Percentiles rank a stretch among this genome's conserved stretches.
Evolutionary conservation across 2,329 filamentous ascomycete species (phyloP).

Genomic region (Septoria linicola): DNA sequence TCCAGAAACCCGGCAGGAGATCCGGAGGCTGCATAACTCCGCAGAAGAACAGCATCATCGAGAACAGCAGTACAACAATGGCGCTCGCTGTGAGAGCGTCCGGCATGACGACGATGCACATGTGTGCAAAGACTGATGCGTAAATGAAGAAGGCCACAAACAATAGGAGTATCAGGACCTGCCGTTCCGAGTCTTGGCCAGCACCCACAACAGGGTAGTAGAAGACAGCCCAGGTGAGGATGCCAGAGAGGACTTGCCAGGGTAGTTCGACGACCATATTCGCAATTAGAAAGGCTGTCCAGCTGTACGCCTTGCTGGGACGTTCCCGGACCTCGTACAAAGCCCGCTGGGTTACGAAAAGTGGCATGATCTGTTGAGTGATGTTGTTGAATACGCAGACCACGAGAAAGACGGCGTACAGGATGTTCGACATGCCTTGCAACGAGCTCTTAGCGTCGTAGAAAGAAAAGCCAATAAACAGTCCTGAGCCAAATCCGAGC

Average conservation of each 20-base stretch:
- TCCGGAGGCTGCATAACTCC: slow-evolving; percentile 64
- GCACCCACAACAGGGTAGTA: slow-evolving; percentile 60
- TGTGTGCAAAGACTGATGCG: slow-evolving; percentile 70
- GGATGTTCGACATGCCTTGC: slow-evolving; percentile 47
- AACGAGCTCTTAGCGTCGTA: slow-evolving; percentile 38
- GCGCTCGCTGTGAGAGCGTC: slow-evolving; percentile 71
- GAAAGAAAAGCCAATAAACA: slow-evolving; percentile 51
- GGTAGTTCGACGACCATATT: slow-evolving; percentile 72
- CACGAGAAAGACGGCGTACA: slow-evolving; percentile 54
- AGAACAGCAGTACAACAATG: slow-evolving; percentile 70
- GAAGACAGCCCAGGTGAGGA: slow-evolving; percentile 64
- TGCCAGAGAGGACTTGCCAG: slow-evolving; percentile 60
- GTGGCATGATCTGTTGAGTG: slow-evolving; percentile 59
- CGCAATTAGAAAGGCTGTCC: slow-evolving; percentile 69
- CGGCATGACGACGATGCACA: slow-evolving; percentile 71
- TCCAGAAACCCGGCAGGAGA: slow-evolving; percentile 69
- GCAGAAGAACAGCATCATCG: slow-evolving; percentile 65
- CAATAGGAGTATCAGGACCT: slow-evolving; percentile 72
- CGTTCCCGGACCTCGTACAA: slow-evolving; percentile 61
- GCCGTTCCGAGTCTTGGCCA: slow-evolving; percentile 69
- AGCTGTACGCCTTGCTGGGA: slow-evolving; percentile 70
- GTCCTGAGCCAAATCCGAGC: slow-evolving; percentile 51
- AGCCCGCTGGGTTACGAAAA: slow-evolving; percentile 58
- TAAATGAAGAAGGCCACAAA: slow-evolving; percentile 66
- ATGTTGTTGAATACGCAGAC: slow-evolving; percentile 43